phyloP scores from a whole-genome alignment of 345 rosid species.

The Cardamine occulta region DNA sequence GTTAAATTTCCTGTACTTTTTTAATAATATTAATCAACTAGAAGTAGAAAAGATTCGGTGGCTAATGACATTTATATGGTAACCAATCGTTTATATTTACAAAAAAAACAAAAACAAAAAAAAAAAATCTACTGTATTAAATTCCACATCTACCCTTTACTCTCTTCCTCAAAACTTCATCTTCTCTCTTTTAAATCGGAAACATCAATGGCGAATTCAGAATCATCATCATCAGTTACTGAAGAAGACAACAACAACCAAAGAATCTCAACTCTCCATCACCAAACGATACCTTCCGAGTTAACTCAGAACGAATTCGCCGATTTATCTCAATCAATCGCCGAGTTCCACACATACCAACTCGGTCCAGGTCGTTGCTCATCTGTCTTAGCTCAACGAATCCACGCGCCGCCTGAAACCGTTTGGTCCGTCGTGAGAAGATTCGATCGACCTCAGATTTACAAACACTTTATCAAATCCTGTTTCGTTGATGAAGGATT shows the following conservation, averaged over 20 bases:
- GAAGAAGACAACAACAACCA: not conserved
- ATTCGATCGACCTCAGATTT: slow-evolving; percentile 72
- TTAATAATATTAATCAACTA: not conserved
- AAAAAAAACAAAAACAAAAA: not conserved
- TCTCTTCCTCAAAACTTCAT: slow-evolving; percentile 3
- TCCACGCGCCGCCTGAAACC: slow-evolving; percentile 54
- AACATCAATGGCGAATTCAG: slow-evolving; percentile 32
- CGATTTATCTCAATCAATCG: slow-evolving; percentile 46
- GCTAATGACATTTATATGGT: slow-evolving; percentile 23
- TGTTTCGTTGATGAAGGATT: slow-evolving; percentile 54
- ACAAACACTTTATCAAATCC: slow-evolving; percentile 81
- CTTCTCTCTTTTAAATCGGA: not conserved
- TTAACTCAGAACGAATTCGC: slow-evolving; percentile 54
- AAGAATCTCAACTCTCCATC: slow-evolving; percentile 45
- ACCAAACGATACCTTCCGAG: slow-evolving; percentile 58
- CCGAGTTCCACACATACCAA: slow-evolving; percentile 69
- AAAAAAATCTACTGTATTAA: not conserved
- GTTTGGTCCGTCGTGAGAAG: slow-evolving; percentile 74
- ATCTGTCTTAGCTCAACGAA: slow-evolving; percentile 61
- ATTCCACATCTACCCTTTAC: slow-evolving; percentile 25
- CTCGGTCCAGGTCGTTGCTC: slow-evolving; percentile 60
- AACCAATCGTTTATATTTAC: not conserved
- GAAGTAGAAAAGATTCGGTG: slow-evolving; percentile 36
- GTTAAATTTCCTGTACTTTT: not conserved
- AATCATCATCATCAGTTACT: not conserved